Conservation (phyloP, 768 basidiomycete species). For the Boletellus emodensis region DNA sequence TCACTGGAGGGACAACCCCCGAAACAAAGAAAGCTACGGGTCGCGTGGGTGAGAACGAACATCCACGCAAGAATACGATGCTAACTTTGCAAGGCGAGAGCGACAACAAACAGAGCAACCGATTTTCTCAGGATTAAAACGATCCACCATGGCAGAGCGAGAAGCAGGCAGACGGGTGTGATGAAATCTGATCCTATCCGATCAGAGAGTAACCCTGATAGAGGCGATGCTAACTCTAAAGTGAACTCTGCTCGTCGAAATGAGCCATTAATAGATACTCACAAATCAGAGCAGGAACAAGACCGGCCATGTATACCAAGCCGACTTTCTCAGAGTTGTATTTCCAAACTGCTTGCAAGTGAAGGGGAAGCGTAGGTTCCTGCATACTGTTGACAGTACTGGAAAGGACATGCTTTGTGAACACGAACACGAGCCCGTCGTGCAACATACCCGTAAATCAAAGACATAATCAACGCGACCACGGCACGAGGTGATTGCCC, state of each 20-base stretch:
- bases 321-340: conserved; percentile 52
- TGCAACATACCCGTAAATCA: conserved; percentile 52
- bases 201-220: conserved; percentile 60
- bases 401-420: neutral
- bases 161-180: conserved; percentile 41
- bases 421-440: neutral
- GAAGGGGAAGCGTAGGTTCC: conserved; percentile 57
- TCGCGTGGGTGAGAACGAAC: neutral
- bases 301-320: conserved; percentile 61
- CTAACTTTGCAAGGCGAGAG: conserved; percentile 55
- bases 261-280: conserved; percentile 19
- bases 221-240: conserved; percentile 44
- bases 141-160: conserved; percentile 63
- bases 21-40: conserved; percentile 57
- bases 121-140: conserved; percentile 53
- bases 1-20: conserved; percentile 57
- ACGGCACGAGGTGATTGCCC: conserved; percentile 47
- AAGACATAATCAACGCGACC: conserved; percentile 40
- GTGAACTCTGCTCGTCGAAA: neutral
- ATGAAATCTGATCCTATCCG: conserved; percentile 54
- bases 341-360: conserved; percentile 47
- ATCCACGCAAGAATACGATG: neutral
- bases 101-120: conserved; percentile 35
- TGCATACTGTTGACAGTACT: conserved; percentile 48
- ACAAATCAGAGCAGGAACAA: conserved; percentile 66